phyloP scores from a whole-genome alignment of 306 rosid genomes.

The Sicyos baderoa region DNA sequence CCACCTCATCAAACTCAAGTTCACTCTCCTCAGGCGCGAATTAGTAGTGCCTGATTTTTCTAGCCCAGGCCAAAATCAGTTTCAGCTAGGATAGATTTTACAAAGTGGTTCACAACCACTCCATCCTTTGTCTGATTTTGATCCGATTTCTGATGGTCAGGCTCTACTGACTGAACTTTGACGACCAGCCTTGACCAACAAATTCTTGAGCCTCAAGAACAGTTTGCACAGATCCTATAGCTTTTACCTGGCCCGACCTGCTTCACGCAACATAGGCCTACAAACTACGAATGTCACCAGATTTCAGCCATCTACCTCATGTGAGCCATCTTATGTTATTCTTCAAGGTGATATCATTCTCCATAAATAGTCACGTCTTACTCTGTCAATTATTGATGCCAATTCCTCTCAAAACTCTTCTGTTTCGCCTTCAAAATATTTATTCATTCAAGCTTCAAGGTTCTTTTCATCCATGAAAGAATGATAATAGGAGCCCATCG shows the following conservation, averaged over 20 bases:
- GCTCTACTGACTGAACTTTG: neutral
- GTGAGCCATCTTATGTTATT: too few relatives aligned
- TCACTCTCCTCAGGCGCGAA: neutral
- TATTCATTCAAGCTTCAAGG: neutral
- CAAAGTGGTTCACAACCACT: neutral
- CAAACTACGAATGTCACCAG: neutral
- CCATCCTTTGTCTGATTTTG: neutral
- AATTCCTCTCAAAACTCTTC: neutral
- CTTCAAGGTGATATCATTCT: neutral
- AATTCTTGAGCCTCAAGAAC: neutral
- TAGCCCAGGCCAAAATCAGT: neutral
- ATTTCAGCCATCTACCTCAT: too few relatives aligned
- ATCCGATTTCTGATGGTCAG: neutral
- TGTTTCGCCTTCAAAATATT: neutral
- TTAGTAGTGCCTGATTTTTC: neutral
- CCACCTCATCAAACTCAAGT: neutral
- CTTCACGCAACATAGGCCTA: neutral
- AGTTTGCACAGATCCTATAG: neutral
- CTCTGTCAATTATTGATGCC: neutral
- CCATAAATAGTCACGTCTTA: neutral
- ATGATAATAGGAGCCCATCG: neutral
- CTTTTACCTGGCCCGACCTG: neutral
- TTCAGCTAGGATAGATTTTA: neutral
- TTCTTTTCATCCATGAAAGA: neutral
- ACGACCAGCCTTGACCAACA: neutral